Evolutionary conservation across 495 filamentous ascomycete species (phyloP).

Genomic region (Lasiosphaeris hirsuta): DNA sequence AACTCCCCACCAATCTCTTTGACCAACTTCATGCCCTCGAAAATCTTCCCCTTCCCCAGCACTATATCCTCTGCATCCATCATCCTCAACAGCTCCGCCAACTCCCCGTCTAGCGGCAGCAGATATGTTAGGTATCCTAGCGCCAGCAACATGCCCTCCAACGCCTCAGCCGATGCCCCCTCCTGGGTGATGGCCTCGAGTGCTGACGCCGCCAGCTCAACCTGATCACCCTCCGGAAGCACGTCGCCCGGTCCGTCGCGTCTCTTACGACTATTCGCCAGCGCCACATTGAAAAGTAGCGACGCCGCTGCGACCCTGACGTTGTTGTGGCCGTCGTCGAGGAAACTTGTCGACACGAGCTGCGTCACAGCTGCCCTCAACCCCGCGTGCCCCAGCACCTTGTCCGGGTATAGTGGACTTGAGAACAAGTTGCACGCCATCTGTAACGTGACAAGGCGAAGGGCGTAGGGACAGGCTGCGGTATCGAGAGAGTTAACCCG

Average conservation of each 20-base stretch:
- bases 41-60: slow-evolving; percentile 48
- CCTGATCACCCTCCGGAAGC: slow-evolving; percentile 64
- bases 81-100: slow-evolving; percentile 69
- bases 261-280: slow-evolving; percentile 63
- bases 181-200: slow-evolving; percentile 72
- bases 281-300: slow-evolving; percentile 77
- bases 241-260: slow-evolving; percentile 54
- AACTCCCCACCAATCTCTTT: slow-evolving; percentile 53
- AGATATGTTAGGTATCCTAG: slow-evolving; percentile 72
- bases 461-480: slow-evolving; percentile 63
- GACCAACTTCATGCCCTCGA: slow-evolving; percentile 55
- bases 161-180: slow-evolving; percentile 62
- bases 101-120: slow-evolving; percentile 61
- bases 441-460: slow-evolving; percentile 75
- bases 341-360: slow-evolving; percentile 52
- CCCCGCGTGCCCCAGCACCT: slow-evolving; percentile 36
- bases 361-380: slow-evolving; percentile 40
- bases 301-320: slow-evolving; percentile 74
- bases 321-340: slow-evolving; percentile 50
- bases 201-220: slow-evolving; percentile 73
- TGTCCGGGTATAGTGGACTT: slow-evolving; percentile 52
- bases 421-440: slow-evolving; percentile 62
- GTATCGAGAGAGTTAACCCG: slow-evolving; percentile 46
- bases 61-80: slow-evolving; percentile 66
- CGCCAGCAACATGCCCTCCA: slow-evolving; percentile 68